These are phyloP conservation scores for Pterocarpus santalinus DNA, from an alignment of 306 rosid genomes.

Conservation along the genomic window DNA sequence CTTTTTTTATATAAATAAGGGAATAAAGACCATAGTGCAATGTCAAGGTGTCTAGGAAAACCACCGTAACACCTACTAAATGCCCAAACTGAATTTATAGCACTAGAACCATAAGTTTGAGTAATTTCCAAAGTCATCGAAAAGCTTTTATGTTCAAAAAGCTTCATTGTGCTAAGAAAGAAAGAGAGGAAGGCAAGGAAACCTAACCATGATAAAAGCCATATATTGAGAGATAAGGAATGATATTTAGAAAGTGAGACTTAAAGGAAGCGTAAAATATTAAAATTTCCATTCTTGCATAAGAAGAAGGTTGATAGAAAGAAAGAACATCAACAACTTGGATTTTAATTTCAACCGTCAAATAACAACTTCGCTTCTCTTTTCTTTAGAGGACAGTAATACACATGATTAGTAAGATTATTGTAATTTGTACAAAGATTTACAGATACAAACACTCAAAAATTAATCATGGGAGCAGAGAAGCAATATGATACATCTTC, in stretches of 20 bases:
- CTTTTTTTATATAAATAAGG: too few species aligned
- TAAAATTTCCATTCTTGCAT: background rate
- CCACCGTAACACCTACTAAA: too few species aligned
- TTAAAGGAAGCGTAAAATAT: background rate
- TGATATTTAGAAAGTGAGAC: background rate
- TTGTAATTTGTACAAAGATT: conserved; percentile 17
- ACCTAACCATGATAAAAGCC: background rate
- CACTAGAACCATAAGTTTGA: background rate
- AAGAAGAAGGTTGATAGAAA: background rate
- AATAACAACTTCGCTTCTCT: too few species aligned
- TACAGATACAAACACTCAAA: conserved; percentile 4
- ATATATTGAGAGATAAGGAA: background rate
- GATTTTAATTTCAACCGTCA: background rate
- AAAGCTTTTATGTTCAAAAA: background rate
- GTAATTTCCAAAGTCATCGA: background rate
- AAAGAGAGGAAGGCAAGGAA: background rate
- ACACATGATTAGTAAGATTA: too few species aligned
- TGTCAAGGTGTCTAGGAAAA: too few species aligned
- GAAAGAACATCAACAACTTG: background rate
- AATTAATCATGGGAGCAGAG: conserved; percentile 49
- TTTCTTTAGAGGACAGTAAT: too few species aligned
- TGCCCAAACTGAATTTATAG: too few species aligned
- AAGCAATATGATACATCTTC: conserved; percentile 61
- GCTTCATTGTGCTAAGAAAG: background rate
- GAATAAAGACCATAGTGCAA: too few species aligned